phyloP scores from a whole-genome alignment of 2,329 filamentous ascomycete species.

The Neopestalotiopsis sp. region DNA sequence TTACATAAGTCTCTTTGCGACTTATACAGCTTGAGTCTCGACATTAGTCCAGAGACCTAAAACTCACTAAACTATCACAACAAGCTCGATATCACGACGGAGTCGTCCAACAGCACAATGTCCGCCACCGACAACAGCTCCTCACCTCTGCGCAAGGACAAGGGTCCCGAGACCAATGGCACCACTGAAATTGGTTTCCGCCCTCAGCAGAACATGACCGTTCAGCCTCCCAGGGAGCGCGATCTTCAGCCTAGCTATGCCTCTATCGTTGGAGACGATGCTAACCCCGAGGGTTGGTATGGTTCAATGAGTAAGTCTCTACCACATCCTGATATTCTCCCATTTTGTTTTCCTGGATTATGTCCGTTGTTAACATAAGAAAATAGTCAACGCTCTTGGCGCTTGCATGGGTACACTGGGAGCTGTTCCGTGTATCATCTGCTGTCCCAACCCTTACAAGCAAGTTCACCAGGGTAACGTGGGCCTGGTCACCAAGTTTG shows the following conservation, averaged over 20 bases:
- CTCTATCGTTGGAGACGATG: slow-evolving; percentile 65
- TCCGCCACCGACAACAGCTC: slow-evolving; percentile 10
- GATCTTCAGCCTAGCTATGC: slow-evolving; percentile 88
- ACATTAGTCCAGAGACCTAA: neutral
- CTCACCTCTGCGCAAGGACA: slow-evolving; percentile 23
- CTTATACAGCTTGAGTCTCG: neutral
- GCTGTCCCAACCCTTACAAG: slow-evolving; percentile 96
- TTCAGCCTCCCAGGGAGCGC: slow-evolving; percentile 80
- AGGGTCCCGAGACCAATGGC: slow-evolving; percentile 29
- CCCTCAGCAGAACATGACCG: slow-evolving; percentile 63
- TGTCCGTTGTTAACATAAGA: neutral
- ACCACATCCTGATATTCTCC: neutral
- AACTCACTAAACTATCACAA: too few species aligned
- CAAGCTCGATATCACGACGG: neutral
- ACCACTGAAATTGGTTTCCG: slow-evolving; percentile 47
- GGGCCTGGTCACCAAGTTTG: slow-evolving; percentile 94
- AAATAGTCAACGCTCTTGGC: slow-evolving; percentile 74
- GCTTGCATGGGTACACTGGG: slow-evolving; percentile 76
- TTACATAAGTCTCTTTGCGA: neutral
- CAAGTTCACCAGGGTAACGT: slow-evolving; percentile 91
- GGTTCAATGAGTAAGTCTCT: slow-evolving; percentile 76
- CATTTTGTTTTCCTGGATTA: neutral
- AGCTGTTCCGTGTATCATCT: slow-evolving; percentile 87
- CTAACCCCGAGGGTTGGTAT: slow-evolving; percentile 84
- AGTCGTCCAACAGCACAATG: slow-evolving; percentile 4